Conservation (phyloP, 1,139 yeast species). For the Saccharomycopsis hybrid region DNA sequence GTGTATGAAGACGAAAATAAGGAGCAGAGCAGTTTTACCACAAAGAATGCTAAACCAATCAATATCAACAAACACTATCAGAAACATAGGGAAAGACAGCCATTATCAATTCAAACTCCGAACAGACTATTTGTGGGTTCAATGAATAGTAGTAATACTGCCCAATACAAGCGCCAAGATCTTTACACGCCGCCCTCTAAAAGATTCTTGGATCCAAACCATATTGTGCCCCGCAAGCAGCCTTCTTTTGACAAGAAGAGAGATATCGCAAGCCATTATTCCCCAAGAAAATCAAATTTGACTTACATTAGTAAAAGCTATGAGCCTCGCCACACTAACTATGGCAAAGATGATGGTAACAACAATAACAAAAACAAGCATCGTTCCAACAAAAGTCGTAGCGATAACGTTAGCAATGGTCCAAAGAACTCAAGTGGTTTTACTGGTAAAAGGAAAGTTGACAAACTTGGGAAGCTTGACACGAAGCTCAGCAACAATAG, state of each 20-base stretch:
- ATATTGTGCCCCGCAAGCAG: no score
- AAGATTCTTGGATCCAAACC: constrained; percentile 63
- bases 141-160: no score
- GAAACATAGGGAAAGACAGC: constrained; percentile 47
- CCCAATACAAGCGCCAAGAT: constrained; percentile 39
- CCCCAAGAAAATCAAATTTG: background rate
- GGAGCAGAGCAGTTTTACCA: constrained; percentile 18
- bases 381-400: background rate
- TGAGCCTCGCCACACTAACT: no score
- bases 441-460: background rate
- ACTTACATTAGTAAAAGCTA: background rate
- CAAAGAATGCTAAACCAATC: constrained; percentile 26
- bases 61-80: constrained; percentile 28
- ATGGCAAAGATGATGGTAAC: background rate
- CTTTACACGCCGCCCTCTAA: constrained; percentile 75
- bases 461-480: constrained; percentile 17
- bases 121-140: constrained; percentile 22
- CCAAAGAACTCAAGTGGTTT: no score
- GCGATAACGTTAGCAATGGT: constrained; percentile 7
- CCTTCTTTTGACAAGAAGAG: no score
- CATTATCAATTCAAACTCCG: constrained; percentile 58
- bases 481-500: constrained; percentile 20
- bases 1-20: no score
- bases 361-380: constrained; percentile 2
- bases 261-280: no score